These are phyloP conservation scores for Thraustochytrium striatum DNA, from an alignment of 352 stramenopile species.

Conservation along the genomic window DNA sequence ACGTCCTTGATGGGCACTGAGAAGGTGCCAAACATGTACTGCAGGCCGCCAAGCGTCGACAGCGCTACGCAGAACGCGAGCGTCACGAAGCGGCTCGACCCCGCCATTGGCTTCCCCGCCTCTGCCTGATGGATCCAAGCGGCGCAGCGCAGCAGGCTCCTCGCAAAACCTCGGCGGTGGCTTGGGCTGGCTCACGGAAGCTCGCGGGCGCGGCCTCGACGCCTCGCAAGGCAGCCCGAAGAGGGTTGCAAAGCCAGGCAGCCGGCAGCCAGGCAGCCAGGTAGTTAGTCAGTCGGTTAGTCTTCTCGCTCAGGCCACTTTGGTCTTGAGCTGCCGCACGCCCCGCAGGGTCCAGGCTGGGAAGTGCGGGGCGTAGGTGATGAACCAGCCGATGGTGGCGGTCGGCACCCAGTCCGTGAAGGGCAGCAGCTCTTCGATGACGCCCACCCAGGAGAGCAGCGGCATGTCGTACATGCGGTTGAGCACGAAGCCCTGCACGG, in stretches of 20 bases:
- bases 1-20: conserved; percentile 36
- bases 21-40: conserved; percentile 43
- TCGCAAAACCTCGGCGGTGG: too few species aligned
- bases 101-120: too few species aligned
- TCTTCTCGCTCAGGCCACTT: too few species aligned
- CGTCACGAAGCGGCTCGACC: conserved; percentile 23
- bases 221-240: too few species aligned
- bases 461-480: conserved; percentile 80
- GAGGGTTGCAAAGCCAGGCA: too few species aligned
- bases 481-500: conserved; percentile 77
- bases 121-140: too few species aligned
- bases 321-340: too few species aligned
- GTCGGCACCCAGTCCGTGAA: conserved; percentile 91
- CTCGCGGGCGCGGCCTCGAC: too few species aligned
- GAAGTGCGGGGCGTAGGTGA: conserved; percentile 58
- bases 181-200: too few species aligned
- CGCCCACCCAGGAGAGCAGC: conserved; percentile 59
- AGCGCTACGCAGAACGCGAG: conserved; percentile 40
- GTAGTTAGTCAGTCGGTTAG: too few species aligned
- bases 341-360: conserved; percentile 4
- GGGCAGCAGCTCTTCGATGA: conserved; percentile 75
- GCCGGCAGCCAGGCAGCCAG: too few species aligned
- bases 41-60: conserved; percentile 13
- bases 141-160: too few species aligned
- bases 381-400: conserved; percentile 82